Percentiles rank a stretch among this genome's conserved stretches.
phyloP scores from a whole-genome alignment of 2,329 filamentous ascomycete genomes.

The Neonectria punicea region DNA sequence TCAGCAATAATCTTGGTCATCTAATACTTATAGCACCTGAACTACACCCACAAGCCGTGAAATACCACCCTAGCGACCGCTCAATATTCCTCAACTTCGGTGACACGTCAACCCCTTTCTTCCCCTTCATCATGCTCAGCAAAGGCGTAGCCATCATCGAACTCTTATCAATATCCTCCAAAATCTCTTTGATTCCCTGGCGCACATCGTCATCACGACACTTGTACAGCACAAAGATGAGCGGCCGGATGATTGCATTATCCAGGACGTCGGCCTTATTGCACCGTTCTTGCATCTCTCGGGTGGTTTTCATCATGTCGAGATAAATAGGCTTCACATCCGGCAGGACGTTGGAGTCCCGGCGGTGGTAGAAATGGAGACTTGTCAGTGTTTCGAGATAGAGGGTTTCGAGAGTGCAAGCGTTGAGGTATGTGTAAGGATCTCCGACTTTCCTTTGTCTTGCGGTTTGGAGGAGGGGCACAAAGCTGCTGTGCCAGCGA shows the following conservation, averaged over 20 bases:
- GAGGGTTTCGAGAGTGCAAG: constrained; percentile 34
- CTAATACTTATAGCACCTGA: constrained; percentile 5
- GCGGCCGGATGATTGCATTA: constrained; percentile 33
- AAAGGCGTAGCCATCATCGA: constrained; percentile 29
- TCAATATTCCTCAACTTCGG: constrained; percentile 35
- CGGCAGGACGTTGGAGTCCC: constrained; percentile 27
- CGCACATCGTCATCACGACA: constrained; percentile 30
- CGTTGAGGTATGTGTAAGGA: constrained; percentile 25
- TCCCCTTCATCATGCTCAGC: constrained; percentile 31
- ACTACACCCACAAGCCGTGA: constrained; percentile 24
- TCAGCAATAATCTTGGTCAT: background rate
- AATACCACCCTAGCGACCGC: constrained; percentile 35
- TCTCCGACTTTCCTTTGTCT: constrained; percentile 15
- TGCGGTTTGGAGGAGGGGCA: constrained; percentile 24
- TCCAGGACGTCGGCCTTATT: constrained; percentile 21
- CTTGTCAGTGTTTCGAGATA: constrained; percentile 33
- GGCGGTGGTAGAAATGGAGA: constrained; percentile 20
- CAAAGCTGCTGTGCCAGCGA: constrained; percentile 32
- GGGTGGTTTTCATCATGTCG: constrained; percentile 31
- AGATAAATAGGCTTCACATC: constrained; percentile 31
- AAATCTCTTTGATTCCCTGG: constrained; percentile 19
- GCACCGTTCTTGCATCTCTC: constrained; percentile 15
- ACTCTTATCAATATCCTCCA: constrained; percentile 13
- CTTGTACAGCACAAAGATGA: constrained; percentile 35
- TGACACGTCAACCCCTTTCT: constrained; percentile 19